These are phyloP conservation scores for Populus tomentosa DNA, from an alignment of 441 rosid species.

Conservation along the genomic window DNA sequence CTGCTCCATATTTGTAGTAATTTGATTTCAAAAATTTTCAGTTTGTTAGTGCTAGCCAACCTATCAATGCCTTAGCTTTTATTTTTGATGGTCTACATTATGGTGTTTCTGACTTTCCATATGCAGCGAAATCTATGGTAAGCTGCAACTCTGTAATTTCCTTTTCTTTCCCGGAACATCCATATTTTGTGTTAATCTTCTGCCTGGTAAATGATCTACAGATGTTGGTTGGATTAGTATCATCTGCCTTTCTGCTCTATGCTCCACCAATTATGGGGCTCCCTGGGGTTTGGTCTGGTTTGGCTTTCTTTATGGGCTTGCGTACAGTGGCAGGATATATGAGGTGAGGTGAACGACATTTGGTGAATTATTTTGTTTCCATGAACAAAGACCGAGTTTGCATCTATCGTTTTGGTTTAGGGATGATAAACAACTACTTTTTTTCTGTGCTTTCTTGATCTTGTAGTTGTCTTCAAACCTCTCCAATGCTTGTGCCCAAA, in stretches of 20 bases:
- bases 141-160: conserved; percentile 5
- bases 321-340: conserved; percentile 67
- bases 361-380: background rate
- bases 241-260: conserved; percentile 63
- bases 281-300: conserved; percentile 83
- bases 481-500: background rate
- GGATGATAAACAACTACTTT: background rate
- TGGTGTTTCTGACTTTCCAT: conserved; percentile 92
- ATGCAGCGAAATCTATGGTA: conserved; percentile 92
- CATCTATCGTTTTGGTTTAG: background rate
- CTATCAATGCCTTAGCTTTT: conserved; percentile 85
- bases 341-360: conserved; percentile 41
- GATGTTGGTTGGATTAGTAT: conserved; percentile 82
- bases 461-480: too few relatives aligned
- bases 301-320: conserved; percentile 83
- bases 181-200: conserved; percentile 11
- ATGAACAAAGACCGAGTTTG: background rate
- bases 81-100: conserved; percentile 93
- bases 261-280: conserved; percentile 58
- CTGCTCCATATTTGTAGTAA: background rate
- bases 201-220: conserved; percentile 18
- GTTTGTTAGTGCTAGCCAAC: conserved; percentile 94
- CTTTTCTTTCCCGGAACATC: background rate
- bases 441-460: too few relatives aligned
- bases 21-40: conserved; percentile 24